Base-by-base conservation (phyloP, 768 basidiomycete species). In the Mycena rebaudengoi region DNA sequence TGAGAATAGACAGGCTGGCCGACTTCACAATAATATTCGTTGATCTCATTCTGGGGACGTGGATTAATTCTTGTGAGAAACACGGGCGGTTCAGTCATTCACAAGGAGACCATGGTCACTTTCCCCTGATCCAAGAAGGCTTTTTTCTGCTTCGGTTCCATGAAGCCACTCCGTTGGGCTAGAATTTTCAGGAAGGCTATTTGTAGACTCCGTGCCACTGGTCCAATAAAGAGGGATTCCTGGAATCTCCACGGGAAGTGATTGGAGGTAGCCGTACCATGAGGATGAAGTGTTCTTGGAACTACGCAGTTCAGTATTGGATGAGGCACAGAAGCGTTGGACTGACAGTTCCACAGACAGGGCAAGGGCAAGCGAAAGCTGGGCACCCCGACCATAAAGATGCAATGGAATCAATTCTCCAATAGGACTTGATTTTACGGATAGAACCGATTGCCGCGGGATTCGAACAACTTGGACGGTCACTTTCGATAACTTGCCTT, bases 241-340 rank as follows among this genome's bases (percentile, higher is more conserved):
- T 21, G 89, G 84, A 6, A 72, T 70, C 40, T 74, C 72, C 41
- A 70, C 61, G n/a, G 90, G 88, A 7, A 93, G 78, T 12, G 87
- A 87, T 66, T 89, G 85, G 6, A 93, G 71, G 75, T 92, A 93
- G 44, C 83, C 85, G 66, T 74, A 80, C 89, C 90, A 93, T 41
- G 78, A 78, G 10, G 91, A 92, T 25, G 57, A 53, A 45, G 71
- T 43, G 33, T 84, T 85, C 55, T 73, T 77, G 48, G 87, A 70
- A 59, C 90, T 91, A 64, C 52, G 49, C 26, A 69, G 53, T 65
- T 39, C 32, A 54, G 46, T 25, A 64, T 55, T 28, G 60, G 64
- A 32, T 28, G 29, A 8, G 21, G 40, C 29, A 53, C 35, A 64
- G 28, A 26, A 53, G 52, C 39, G 67, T 70, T 60, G 68, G 57